Conservation (phyloP, 345 rosid species). For the Rhodamnia rubescens region DNA sequence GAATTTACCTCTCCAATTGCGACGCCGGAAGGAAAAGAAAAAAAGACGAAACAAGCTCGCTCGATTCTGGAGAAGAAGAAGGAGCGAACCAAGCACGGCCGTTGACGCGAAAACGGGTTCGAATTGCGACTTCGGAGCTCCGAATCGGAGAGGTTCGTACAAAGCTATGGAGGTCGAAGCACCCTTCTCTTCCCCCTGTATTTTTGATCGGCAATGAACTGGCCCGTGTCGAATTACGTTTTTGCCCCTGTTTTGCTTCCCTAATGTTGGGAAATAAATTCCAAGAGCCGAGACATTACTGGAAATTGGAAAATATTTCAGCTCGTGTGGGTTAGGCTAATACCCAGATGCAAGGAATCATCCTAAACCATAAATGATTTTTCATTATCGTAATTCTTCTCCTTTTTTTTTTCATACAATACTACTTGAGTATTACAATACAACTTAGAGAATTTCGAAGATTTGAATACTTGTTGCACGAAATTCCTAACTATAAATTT, state of each 20-base stretch:
- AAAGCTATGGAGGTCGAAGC: constrained; percentile 43
- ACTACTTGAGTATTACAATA: not conserved
- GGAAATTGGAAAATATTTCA: constrained; percentile 4
- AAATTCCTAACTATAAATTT: not conserved
- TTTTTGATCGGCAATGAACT: constrained; percentile 84
- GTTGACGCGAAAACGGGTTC: not conserved
- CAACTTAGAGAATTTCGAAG: no score
- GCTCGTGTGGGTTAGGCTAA: not conserved
- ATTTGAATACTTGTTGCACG: no score
- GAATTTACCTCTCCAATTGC: not conserved
- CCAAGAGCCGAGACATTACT: constrained; percentile 1
- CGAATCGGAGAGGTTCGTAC: constrained; percentile 42
- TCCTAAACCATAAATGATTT: not conserved
- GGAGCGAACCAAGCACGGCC: not conserved
- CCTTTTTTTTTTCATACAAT: not conserved
- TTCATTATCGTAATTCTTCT: not conserved
- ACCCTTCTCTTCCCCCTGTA: constrained; percentile 8
- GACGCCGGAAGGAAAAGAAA: not conserved
- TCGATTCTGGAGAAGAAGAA: not conserved
- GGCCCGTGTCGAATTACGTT: constrained; percentile 17
- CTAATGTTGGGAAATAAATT: not conserved
- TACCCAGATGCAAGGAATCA: not conserved
- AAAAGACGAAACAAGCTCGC: not conserved
- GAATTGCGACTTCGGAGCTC: constrained; percentile 23
- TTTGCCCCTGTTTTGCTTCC: constrained; percentile 20